Conservation (phyloP, 129 eudicot genomes). For the Scalesia atractyloides region DNA sequence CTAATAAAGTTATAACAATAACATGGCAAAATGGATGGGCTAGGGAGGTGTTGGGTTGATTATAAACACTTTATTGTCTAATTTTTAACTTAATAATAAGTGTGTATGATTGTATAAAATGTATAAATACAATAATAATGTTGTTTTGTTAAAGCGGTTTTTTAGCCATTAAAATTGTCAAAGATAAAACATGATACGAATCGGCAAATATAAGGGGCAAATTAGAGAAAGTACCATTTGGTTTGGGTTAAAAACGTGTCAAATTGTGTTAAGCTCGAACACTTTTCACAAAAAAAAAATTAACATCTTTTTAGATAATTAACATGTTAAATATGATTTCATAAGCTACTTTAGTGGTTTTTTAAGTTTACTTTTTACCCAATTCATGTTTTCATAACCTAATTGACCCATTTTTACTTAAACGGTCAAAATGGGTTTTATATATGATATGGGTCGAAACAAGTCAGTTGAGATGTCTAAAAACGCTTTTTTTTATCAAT, state of each 20-base stretch:
- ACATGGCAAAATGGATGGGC: neutral
- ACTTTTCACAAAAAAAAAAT: too few species aligned
- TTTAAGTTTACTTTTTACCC: too few species aligned
- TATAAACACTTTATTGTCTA: neutral
- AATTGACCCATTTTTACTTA: too few species aligned
- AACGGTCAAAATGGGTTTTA: too few species aligned
- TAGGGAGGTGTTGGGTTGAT: neutral
- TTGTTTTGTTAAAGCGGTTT: too few species aligned
- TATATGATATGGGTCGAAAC: too few species aligned
- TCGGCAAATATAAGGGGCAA: neutral
- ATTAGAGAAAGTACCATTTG: neutral
- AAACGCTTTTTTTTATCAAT: too few species aligned
- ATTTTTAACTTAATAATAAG: neutral
- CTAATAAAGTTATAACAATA: too few species aligned
- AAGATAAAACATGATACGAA: neutral
- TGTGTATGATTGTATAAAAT: neutral
- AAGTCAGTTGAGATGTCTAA: too few species aligned
- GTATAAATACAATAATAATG: neutral
- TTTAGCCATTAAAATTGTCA: too few species aligned
- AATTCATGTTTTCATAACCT: too few species aligned
- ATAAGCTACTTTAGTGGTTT: neutral
- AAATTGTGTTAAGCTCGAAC: neutral
- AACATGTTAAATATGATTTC: neutral
- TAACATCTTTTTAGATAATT: neutral
- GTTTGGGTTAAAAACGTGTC: neutral